phyloP scores from a whole-genome alignment of 345 rosid genomes.

The Alliaria petiolata region DNA sequence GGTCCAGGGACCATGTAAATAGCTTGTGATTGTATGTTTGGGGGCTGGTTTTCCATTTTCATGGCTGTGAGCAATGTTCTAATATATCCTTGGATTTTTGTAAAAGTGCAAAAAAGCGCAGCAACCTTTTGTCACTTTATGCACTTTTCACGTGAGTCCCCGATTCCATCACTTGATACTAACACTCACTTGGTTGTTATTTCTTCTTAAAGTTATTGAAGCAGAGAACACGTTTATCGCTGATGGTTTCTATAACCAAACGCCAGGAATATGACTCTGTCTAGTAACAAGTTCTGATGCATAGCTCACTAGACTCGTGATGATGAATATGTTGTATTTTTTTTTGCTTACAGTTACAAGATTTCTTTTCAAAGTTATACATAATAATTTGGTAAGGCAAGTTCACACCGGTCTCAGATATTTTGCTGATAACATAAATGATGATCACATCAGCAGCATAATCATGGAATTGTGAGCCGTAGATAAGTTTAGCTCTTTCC shows the following conservation, averaged over 20 bases:
- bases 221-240: neutral
- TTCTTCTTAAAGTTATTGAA: neutral
- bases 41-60: no score
- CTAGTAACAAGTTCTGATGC: neutral
- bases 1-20: constrained; percentile 10
- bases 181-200: neutral
- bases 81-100: no score
- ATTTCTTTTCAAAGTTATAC: neutral
- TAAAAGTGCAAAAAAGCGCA: neutral
- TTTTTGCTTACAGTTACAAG: neutral
- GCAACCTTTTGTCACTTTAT: constrained; percentile 17
- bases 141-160: neutral
- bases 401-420: neutral
- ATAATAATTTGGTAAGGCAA: no score
- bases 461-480: neutral
- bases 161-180: constrained; percentile 6
- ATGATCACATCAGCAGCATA: neutral
- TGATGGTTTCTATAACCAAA: neutral
- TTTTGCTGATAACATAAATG: neutral
- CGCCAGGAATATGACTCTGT: neutral
- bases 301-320: no score
- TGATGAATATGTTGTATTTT: neutral
- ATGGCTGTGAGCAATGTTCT: no score
- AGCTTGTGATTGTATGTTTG: no score
- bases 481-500: neutral